Percentiles rank a stretch among this genome's conserved stretches.
These are phyloP conservation scores for Talaromyces marneffei DNA, from an alignment of 2,329 filamentous ascomycete genomes.

Conservation along the genomic window DNA sequence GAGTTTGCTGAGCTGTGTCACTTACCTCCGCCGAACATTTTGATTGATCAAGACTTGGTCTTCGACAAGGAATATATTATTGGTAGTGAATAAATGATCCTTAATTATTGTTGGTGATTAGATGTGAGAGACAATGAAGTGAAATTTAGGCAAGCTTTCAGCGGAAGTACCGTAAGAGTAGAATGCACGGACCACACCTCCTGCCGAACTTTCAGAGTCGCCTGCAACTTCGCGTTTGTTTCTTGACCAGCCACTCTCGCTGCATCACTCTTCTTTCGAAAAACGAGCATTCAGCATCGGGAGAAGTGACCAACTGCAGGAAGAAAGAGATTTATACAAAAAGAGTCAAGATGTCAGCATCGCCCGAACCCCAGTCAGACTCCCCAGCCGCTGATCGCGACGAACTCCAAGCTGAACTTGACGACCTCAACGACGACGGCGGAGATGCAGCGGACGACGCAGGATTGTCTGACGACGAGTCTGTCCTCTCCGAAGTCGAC, in stretches of 20 bases:
- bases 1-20: neutral
- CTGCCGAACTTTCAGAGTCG: slow-evolving; percentile 14
- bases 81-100: neutral
- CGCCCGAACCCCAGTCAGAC: slow-evolving; percentile 28
- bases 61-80: neutral
- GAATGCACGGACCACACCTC: slow-evolving; percentile 16
- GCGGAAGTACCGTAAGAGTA: slow-evolving; percentile 4
- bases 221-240: slow-evolving; percentile 10
- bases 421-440: slow-evolving; percentile 16
- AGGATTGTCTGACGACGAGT: slow-evolving; percentile 54
- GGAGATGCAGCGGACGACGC: slow-evolving; percentile 15
- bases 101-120: neutral
- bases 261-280: neutral
- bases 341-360: slow-evolving; percentile 33
- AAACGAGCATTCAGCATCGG: neutral
- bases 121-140: neutral
- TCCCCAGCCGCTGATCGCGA: slow-evolving; percentile 20
- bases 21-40: slow-evolving; percentile 15
- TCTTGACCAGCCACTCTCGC: slow-evolving; percentile 12
- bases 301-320: neutral
- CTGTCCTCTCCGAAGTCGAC: slow-evolving; percentile 58
- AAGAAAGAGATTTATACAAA: neutral
- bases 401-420: slow-evolving; percentile 21
- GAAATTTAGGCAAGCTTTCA: slow-evolving; percentile 3
- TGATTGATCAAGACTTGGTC: neutral